Conservation (phyloP, 768 basidiomycete species). For the Auriscalpium microsporum region DNA sequence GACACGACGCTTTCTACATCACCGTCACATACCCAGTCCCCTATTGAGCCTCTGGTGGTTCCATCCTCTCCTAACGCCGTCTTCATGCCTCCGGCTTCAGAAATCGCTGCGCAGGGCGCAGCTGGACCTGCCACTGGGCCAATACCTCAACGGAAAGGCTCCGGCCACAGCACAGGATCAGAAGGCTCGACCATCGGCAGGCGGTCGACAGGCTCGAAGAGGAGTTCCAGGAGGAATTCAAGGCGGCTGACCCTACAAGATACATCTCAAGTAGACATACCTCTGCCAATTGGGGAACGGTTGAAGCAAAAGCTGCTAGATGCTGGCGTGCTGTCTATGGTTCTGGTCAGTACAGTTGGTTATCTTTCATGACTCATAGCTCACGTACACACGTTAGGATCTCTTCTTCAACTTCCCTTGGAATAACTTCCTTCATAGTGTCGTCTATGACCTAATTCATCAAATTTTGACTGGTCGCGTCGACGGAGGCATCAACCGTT, state of each 20-base stretch:
- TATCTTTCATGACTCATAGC: not conserved
- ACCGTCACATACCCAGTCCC: conserved; percentile 7
- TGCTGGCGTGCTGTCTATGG: conserved; percentile 58
- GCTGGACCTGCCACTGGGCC: not conserved
- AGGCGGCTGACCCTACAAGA: conserved; percentile 34
- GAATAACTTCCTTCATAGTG: conserved; percentile 97
- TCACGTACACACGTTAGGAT: conserved; percentile 42
- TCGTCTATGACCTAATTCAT: conserved; percentile 92
- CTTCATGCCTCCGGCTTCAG: not conserved
- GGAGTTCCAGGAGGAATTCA: conserved; percentile 50
- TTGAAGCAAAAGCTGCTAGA: conserved; percentile 77
- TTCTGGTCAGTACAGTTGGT: conserved; percentile 54
- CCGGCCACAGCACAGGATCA: conserved; percentile 12
- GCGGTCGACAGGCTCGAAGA: conserved; percentile 41
- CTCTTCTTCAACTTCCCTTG: conserved; percentile 93
- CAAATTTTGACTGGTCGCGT: conserved; percentile 88
- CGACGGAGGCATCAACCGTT: conserved; percentile 75
- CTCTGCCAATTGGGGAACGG: conserved; percentile 61
- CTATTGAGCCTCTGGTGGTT: conserved; percentile 4
- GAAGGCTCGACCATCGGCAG: conserved; percentile 13
- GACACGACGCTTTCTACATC: not conserved
- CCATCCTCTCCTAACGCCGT: not conserved
- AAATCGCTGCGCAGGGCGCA: not conserved
- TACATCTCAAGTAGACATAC: conserved; percentile 24
- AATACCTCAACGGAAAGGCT: conserved; percentile 7